Percentiles rank a stretch among this genome's conserved stretches.
Evolutionary conservation across 2,329 filamentous ascomycete species (phyloP).

Genomic region (Neonectria hederae): DNA sequence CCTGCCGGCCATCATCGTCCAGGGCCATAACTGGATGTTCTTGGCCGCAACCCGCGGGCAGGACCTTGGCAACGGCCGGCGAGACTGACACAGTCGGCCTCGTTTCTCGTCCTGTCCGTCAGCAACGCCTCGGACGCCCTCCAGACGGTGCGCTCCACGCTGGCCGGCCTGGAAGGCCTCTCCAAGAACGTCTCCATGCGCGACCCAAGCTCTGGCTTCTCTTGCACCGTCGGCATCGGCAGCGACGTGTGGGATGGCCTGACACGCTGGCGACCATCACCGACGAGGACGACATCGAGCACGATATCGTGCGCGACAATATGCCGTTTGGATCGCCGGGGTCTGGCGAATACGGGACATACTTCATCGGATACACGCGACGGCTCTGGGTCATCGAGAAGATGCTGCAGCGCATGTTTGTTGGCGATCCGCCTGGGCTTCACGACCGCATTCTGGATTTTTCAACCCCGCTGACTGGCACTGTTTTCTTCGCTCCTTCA

Average conservation of each 20-base stretch:
- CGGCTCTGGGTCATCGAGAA: constrained; percentile 65
- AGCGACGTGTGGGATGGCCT: constrained; percentile 61
- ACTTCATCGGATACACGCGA: constrained; percentile 65
- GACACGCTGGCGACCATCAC: constrained; percentile 60
- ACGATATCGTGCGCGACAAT: constrained; percentile 65
- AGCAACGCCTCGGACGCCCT: too few relatives aligned
- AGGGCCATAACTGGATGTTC: too few relatives aligned
- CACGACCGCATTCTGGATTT: constrained; percentile 67
- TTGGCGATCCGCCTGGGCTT: constrained; percentile 61
- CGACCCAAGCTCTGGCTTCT: constrained; percentile 54
- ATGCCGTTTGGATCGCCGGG: constrained; percentile 68
- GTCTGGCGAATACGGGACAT: constrained; percentile 62
- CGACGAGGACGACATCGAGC: constrained; percentile 59
- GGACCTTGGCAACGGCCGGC: too few relatives aligned
- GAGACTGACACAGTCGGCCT: too few relatives aligned
- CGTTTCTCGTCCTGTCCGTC: too few relatives aligned
- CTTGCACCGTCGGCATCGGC: constrained; percentile 65
- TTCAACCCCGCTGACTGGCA: constrained; percentile 61
- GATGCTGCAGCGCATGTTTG: constrained; percentile 67
- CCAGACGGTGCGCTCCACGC: too few relatives aligned
- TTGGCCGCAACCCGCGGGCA: too few relatives aligned
- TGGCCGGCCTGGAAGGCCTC: too few relatives aligned
- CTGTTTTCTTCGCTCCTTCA: constrained; percentile 62
- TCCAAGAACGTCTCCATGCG: constrained; percentile 63
- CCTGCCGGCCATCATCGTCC: too few relatives aligned